Conservation (phyloP, 1,139 yeast genomes). For the Saccharomyces pastorianus region DNA sequence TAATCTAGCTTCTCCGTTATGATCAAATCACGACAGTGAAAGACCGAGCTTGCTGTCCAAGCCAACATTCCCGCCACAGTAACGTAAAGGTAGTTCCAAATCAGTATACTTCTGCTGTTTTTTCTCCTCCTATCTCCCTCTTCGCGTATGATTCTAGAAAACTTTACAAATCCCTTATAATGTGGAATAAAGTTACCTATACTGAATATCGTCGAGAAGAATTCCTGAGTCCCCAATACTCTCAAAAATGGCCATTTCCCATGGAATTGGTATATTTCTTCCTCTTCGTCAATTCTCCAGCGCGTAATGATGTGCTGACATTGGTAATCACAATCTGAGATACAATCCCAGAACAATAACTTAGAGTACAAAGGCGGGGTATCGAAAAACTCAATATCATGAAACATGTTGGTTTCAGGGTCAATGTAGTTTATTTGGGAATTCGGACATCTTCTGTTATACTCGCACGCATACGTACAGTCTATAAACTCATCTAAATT, state of each 20-base stretch:
- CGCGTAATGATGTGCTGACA: conserved; percentile 73
- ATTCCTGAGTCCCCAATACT: conserved; percentile 70
- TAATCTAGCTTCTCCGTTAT: conserved; percentile 83
- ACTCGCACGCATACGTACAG: conserved; percentile 56
- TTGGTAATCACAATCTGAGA: conserved; percentile 79
- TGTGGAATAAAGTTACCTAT: conserved; percentile 74
- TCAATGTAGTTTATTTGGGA: conserved; percentile 17
- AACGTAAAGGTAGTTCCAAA: conserved; percentile 24
- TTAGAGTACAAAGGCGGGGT: conserved; percentile 31
- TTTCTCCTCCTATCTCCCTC: conserved; percentile 11
- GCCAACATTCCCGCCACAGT: conserved; percentile 69
- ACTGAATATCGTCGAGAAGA: conserved; percentile 75
- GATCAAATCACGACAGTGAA: conserved; percentile 76
- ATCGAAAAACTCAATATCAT: conserved; percentile 29
- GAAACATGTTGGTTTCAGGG: conserved; percentile 27
- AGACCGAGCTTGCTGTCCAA: conserved; percentile 78
- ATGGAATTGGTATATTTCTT: conserved; percentile 72
- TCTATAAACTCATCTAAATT: conserved; percentile 57
- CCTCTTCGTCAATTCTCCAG: conserved; percentile 39
- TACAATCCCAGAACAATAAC: conserved; percentile 68
- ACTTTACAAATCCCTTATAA: conserved; percentile 44
- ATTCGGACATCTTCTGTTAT: conserved; percentile 30
- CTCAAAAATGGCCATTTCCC: conserved; percentile 95
- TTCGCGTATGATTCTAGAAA: conserved; percentile 24
- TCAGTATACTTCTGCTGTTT: conserved; percentile 12